These are phyloP conservation scores for Fusarium cicatricum DNA, from an alignment of 2,329 filamentous ascomycete genomes.

Conservation along the genomic window DNA sequence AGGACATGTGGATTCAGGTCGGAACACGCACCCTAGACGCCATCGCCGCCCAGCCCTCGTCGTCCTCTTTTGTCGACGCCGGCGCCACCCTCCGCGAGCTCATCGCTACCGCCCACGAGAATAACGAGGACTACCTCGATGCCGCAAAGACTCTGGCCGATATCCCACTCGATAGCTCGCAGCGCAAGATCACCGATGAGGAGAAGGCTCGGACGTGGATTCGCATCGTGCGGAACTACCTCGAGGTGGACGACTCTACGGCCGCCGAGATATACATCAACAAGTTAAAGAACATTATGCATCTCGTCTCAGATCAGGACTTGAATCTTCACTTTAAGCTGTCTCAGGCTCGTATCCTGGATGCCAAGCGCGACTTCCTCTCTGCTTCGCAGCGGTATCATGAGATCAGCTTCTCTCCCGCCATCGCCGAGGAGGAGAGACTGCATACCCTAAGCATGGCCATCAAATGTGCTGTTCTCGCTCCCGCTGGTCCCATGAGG, in stretches of 20 bases:
- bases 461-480: slow-evolving; percentile 90
- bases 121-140: slow-evolving; percentile 78
- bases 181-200: slow-evolving; percentile 82
- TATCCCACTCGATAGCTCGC: slow-evolving; percentile 88
- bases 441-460: slow-evolving; percentile 85
- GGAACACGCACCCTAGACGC: slow-evolving; percentile 76
- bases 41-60: slow-evolving; percentile 68
- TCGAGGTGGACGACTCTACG: slow-evolving; percentile 92
- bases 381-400: slow-evolving; percentile 90
- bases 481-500: slow-evolving; percentile 86
- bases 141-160: slow-evolving; percentile 82
- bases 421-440: slow-evolving; percentile 87
- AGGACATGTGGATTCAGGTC: slow-evolving; percentile 76
- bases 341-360: slow-evolving; percentile 90
- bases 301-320: slow-evolving; percentile 76
- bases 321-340: slow-evolving; percentile 87
- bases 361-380: slow-evolving; percentile 89
- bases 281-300: slow-evolving; percentile 92
- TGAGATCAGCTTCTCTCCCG: slow-evolving; percentile 78
- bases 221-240: slow-evolving; percentile 90
- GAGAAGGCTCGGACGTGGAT: slow-evolving; percentile 90
- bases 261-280: slow-evolving; percentile 88
- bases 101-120: slow-evolving; percentile 84
- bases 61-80: slow-evolving; percentile 82
- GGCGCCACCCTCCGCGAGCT: slow-evolving; percentile 80